phyloP scores from a whole-genome alignment of 305 asterid species.

The Euphrasia arctica region DNA sequence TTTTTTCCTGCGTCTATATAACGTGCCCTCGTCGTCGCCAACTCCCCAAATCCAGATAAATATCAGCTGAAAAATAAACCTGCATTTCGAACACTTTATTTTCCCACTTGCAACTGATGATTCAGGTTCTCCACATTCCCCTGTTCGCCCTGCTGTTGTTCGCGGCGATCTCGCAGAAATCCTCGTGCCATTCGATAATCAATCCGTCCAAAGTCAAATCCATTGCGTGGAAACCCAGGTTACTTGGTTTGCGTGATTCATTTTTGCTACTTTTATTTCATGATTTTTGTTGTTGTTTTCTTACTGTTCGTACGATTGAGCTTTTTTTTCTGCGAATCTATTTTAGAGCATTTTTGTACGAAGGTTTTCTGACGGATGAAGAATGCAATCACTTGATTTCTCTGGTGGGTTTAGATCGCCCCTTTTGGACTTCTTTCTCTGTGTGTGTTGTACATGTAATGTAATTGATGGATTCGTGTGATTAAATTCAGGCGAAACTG shows the following conservation, averaged over 20 bases:
- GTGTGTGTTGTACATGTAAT: not conserved
- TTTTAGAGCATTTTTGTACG: slow-evolving; percentile 81
- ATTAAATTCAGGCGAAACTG: slow-evolving; percentile 60
- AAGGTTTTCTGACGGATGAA: slow-evolving; percentile 79
- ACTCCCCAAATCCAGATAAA: slow-evolving; percentile 28
- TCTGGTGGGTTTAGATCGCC: slow-evolving; percentile 50
- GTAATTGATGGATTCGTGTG: slow-evolving; percentile 22
- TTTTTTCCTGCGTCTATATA: slow-evolving; percentile 4
- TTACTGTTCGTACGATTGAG: slow-evolving; percentile 19
- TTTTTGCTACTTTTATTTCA: not conserved
- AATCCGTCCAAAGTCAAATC: slow-evolving; percentile 87
- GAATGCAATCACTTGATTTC: slow-evolving; percentile 88
- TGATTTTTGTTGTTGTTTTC: not conserved
- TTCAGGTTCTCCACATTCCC: slow-evolving; percentile 30
- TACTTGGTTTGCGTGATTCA: no score
- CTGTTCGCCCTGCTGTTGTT: slow-evolving; percentile 40
- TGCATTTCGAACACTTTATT: slow-evolving; percentile 22
- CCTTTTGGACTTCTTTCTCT: not conserved
- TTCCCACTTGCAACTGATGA: slow-evolving; percentile 28
- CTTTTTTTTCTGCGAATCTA: slow-evolving; percentile 18
- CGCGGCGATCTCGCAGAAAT: slow-evolving; percentile 45
- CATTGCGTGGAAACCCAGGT: slow-evolving; percentile 92
- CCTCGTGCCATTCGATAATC: slow-evolving; percentile 52
- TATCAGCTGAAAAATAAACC: not conserved
- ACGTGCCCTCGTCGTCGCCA: slow-evolving; percentile 28